Evolutionary conservation across 768 basidiomycete genomes (phyloP), one percentile per base, ranked within the genome.

Genomic region (Lentinula boryana): DNA sequence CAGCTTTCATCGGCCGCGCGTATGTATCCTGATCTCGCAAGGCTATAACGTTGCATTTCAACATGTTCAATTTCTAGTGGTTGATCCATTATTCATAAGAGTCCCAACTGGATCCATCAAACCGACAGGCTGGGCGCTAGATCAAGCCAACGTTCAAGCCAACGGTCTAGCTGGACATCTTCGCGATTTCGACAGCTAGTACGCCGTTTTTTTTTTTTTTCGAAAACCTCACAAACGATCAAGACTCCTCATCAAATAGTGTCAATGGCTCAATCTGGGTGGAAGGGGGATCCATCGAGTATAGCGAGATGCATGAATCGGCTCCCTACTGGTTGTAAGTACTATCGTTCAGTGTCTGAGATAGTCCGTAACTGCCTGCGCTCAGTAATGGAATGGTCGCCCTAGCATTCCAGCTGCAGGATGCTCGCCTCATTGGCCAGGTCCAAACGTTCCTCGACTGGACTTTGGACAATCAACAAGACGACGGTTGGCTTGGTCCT

Each of bases 291-390:
- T 75, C 73, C 0, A 72, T 77, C 27, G 77, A 78, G 60, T 78
- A 78, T 58, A 76, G 76, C 16, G 71, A 74, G 9, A 78, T 78
- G 76, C 76, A 78, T 53, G 77, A 78, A 61, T 67, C 74, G 33
- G 75, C 74, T 12, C 75, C 76, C 7, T 77, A 77, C 58, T 78
- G 76, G 76, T 78, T 78, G 77, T 78, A 65, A 60, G 77, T 73
- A 49, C 3, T 23, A 3, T 61, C 33, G 5, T 6, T n/a, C n/a
- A 16, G 3, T 21, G 36, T 43, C 48, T 51, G 27, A 6, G 23
- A 32, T 10, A 27, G n/a, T 27, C 23, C 10, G 5, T n/a, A 27
- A 38, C 44, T 49, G 54, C 18, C 51, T 60, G 23, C 23, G 10
- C 32, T 58, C 31, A 77, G 77, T 58, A 78, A 77, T 60, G 74